A percentile compares a stretch with the other conserved stretches of the same genome.
phyloP scores from a whole-genome alignment of 371 early-diverging fungal genomes.

The Mucor plumbeus region DNA sequence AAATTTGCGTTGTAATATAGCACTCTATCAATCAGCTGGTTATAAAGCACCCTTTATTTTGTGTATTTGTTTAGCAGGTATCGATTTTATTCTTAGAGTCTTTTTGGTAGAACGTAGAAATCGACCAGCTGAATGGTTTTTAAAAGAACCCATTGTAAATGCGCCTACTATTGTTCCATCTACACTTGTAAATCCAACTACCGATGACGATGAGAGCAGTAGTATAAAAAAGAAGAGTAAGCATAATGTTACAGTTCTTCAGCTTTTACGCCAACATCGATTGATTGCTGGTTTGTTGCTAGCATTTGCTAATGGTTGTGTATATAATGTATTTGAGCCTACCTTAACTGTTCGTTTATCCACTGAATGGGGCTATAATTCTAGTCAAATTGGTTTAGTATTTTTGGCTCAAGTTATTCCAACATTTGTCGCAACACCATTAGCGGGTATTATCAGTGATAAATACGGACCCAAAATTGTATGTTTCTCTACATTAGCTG shows the following conservation, averaged over 20 bases:
- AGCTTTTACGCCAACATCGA: conserved; percentile 23
- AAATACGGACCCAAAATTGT: conserved; percentile 50
- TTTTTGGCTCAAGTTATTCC: conserved; percentile 56
- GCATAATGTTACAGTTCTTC: conserved; percentile 16
- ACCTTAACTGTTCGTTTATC: conserved; percentile 50
- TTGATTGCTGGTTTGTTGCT: conserved; percentile 29
- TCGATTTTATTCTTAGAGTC: conserved; percentile 52
- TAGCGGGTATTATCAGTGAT: conserved; percentile 53
- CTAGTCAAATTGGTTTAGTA: conserved; percentile 56
- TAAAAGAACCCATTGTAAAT: conserved; percentile 1
- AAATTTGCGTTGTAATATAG: neutral
- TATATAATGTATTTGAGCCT: conserved; percentile 40
- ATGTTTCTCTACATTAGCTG: conserved; percentile 27
- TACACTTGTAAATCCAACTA: neutral
- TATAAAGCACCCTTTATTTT: conserved; percentile 69
- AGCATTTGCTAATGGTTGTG: conserved; percentile 27
- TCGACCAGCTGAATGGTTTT: conserved; percentile 26
- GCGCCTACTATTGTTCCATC: neutral
- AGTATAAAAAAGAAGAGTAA: neutral
- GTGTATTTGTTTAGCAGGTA: conserved; percentile 54
- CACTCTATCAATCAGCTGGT: conserved; percentile 60
- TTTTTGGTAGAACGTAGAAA: conserved; percentile 48
- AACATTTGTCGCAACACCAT: conserved; percentile 46
- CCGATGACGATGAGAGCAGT: neutral
- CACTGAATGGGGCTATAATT: conserved; percentile 46